These are phyloP conservation scores for Penicillium sp. DNA, from an alignment of 2,329 filamentous ascomycete species.

Conservation along the genomic window DNA sequence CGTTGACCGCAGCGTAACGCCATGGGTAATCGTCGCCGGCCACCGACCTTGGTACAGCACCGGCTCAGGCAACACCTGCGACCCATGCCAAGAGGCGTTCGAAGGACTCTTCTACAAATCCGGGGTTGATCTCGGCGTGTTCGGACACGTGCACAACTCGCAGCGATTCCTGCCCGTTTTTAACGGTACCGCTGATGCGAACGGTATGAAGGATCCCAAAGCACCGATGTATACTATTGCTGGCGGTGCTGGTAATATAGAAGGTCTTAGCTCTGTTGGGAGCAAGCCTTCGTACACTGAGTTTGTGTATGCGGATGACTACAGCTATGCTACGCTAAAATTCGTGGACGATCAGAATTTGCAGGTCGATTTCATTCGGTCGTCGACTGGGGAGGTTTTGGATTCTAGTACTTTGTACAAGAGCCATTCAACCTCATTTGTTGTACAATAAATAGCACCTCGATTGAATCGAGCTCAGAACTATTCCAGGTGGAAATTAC, in stretches of 20 bases:
- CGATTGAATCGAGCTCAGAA: background rate
- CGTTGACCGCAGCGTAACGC: constrained; percentile 53
- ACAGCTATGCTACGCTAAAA: constrained; percentile 49
- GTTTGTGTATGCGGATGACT: constrained; percentile 40
- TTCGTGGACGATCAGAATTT: constrained; percentile 47
- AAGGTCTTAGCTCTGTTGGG: constrained; percentile 47
- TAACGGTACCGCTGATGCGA: constrained; percentile 39
- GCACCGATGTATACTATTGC: constrained; percentile 55
- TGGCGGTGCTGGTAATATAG: constrained; percentile 55
- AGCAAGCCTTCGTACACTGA: constrained; percentile 42
- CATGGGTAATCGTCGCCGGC: constrained; percentile 49
- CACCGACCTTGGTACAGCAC: constrained; percentile 49
- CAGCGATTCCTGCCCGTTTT: constrained; percentile 47
- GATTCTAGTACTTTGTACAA: constrained; percentile 50
- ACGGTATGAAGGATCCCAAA: constrained; percentile 49
- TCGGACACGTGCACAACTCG: constrained; percentile 57
- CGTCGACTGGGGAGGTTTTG: constrained; percentile 47
- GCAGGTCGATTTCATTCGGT: constrained; percentile 50
- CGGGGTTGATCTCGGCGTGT: constrained; percentile 54
- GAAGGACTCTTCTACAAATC: constrained; percentile 53
- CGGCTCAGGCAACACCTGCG: constrained; percentile 36
- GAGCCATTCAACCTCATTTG: constrained; percentile 45
- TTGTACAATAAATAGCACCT: constrained; percentile 46
- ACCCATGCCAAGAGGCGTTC: constrained; percentile 50
- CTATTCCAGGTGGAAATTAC: too few relatives aligned